A percentile compares a stretch with the other conserved stretches of the same genome.
Conservation (phyloP, 176 grass and related monocot genomes). For the Pontederia paniculata region DNA sequence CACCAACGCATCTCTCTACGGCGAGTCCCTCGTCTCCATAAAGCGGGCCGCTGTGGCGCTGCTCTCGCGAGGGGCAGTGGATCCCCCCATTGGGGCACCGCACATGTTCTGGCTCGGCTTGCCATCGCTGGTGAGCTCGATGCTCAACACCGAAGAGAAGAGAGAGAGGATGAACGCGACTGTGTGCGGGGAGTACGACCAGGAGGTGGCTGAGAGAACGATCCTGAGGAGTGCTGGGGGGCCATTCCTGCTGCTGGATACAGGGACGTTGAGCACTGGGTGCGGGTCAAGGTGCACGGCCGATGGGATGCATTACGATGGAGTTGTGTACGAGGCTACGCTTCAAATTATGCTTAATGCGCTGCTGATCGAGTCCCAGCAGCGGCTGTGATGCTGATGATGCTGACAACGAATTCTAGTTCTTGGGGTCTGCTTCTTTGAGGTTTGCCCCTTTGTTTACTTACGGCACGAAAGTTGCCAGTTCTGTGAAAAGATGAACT, state of each 20-base stretch:
- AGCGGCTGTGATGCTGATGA: slow-evolving; percentile 54
- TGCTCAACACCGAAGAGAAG: slow-evolving; percentile 85
- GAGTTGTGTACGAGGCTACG: slow-evolving; percentile 50
- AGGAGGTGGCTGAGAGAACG: slow-evolving; percentile 34
- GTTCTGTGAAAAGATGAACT: too few relatives aligned
- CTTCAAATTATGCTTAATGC: slow-evolving; percentile 89
- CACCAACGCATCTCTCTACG: slow-evolving; percentile 25
- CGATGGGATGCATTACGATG: slow-evolving; percentile 81
- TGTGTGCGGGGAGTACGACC: slow-evolving; percentile 46
- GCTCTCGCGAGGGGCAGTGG: slow-evolving; percentile 4
- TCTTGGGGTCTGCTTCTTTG: background rate
- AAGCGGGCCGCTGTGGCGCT: slow-evolving; percentile 18
- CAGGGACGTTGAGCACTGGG: slow-evolving; percentile 41
- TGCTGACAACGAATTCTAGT: background rate
- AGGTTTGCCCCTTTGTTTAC: background rate
- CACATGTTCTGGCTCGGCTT: slow-evolving; percentile 88
- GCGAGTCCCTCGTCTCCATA: slow-evolving; percentile 14
- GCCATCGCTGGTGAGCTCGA: slow-evolving; percentile 50
- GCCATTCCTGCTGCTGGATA: slow-evolving; percentile 52
- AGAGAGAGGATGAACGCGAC: slow-evolving; percentile 55
- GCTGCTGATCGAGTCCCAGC: slow-evolving; percentile 66
- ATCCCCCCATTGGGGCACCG: slow-evolving; percentile 5
- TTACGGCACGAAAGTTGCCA: too few relatives aligned
- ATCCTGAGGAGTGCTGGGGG: slow-evolving; percentile 25
- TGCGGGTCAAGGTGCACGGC: slow-evolving; percentile 55